These are phyloP conservation scores for Sporobolomyces roseus DNA, from an alignment of 768 basidiomycete species.

Conservation along the genomic window DNA sequence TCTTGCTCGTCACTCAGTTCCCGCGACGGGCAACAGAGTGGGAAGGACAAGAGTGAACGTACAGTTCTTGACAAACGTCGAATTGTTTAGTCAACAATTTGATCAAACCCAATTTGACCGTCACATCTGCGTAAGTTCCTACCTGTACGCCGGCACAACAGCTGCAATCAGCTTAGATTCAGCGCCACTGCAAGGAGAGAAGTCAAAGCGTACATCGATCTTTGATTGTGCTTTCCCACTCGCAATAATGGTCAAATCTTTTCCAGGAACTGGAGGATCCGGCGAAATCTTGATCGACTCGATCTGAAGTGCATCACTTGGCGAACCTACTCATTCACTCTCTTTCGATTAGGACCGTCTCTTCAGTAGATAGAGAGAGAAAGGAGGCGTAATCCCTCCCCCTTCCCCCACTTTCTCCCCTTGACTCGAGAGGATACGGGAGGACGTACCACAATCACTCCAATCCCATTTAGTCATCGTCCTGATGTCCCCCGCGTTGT, in stretches of 20 bases:
- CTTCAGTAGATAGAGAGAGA: neutral
- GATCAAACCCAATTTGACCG: conserved; percentile 87
- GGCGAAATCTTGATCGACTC: conserved; percentile 52
- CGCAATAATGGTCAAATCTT: conserved; percentile 81
- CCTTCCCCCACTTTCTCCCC: conserved; percentile 20
- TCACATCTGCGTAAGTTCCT: conserved; percentile 83
- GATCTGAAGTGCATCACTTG: conserved; percentile 40
- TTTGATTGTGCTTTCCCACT: conserved; percentile 58
- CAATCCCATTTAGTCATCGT: conserved; percentile 62
- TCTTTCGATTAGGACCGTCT: neutral
- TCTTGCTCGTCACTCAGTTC: too few relatives aligned
- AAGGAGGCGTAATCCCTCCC: neutral
- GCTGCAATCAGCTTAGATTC: too few relatives aligned
- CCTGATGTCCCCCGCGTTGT: conserved; percentile 48
- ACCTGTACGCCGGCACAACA: too few relatives aligned
- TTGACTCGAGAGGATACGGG: neutral
- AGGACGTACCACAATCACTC: conserved; percentile 66
- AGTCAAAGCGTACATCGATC: conserved; percentile 63
- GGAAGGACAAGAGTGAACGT: conserved; percentile 47
- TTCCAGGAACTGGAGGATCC: conserved; percentile 82
- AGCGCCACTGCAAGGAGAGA: neutral
- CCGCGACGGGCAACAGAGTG: too few relatives aligned
- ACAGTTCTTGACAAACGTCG: conserved; percentile 93
- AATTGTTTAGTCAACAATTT: conserved; percentile 79
- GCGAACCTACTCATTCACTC: conserved; percentile 5